Evolutionary conservation across 2,329 filamentous ascomycete species (phyloP).

Genomic region (Exophiala sideris): DNA sequence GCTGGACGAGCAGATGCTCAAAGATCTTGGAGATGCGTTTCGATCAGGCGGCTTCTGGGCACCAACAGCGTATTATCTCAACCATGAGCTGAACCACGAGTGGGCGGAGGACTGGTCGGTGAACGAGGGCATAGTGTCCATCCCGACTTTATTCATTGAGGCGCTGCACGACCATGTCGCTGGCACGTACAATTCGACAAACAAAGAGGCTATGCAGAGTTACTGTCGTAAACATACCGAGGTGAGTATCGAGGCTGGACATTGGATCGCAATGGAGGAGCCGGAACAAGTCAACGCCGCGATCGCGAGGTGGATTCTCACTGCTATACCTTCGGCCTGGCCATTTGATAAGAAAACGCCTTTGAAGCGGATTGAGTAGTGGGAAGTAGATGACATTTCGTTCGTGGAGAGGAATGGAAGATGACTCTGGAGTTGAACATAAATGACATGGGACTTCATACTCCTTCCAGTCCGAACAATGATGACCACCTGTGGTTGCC

Average conservation of each 20-base stretch:
- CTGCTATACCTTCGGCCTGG: conserved; percentile 12
- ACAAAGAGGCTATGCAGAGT: conserved; percentile 15
- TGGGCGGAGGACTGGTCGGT: conserved; percentile 43
- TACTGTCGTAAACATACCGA: conserved; percentile 15
- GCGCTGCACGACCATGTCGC: conserved; percentile 12
- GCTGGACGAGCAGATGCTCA: conserved; percentile 9
- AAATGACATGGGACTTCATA: no score
- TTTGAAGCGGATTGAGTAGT: conserved; percentile 3
- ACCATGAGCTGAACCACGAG: conserved; percentile 42
- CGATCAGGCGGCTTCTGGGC: conserved; percentile 41
- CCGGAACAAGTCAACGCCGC: conserved; percentile 63
- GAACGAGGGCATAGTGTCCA: conserved; percentile 25
- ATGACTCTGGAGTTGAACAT: no score
- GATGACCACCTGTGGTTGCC: no score
- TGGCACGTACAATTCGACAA: conserved; percentile 5
- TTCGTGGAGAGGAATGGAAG: no score
- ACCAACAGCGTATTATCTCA: conserved; percentile 42
- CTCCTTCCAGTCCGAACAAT: no score
- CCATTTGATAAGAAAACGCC: conserved; percentile 11
- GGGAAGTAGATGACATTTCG: no score
- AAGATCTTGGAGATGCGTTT: conserved; percentile 28
- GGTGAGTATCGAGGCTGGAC: conserved; percentile 41
- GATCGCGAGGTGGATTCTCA: conserved; percentile 16
- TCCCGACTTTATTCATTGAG: conserved; percentile 20
- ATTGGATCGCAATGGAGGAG: conserved; percentile 80